Percentiles rank a stretch among this genome's conserved stretches.
These are phyloP conservation scores for Microcyclosporella mali DNA, from an alignment of 2,329 filamentous ascomycete genomes.

Conservation along the genomic window DNA sequence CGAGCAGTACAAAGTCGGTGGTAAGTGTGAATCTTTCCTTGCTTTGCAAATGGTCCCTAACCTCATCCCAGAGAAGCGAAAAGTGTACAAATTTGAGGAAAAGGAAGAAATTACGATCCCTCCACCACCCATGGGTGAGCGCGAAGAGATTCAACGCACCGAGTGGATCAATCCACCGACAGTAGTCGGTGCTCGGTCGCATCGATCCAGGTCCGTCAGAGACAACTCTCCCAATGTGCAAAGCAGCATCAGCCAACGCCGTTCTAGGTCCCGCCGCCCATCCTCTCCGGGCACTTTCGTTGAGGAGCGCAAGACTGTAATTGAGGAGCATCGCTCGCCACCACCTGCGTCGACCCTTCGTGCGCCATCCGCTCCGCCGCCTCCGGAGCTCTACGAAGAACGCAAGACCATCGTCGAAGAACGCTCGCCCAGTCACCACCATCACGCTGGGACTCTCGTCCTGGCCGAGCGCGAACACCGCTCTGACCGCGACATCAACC, in stretches of 20 bases:
- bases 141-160: conserved; percentile 31
- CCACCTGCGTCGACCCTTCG: conserved; percentile 14
- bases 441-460: conserved; percentile 16
- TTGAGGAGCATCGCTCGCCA: conserved; percentile 24
- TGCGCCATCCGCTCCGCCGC: conserved; percentile 16
- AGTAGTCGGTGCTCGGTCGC: conserved; percentile 19
- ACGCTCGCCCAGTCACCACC: conserved; percentile 18
- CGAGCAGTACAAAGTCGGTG: conserved; percentile 58
- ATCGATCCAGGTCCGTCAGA: conserved; percentile 19
- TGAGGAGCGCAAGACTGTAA: conserved; percentile 26
- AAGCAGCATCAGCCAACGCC: conserved; percentile 25
- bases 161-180: conserved; percentile 37
- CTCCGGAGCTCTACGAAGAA: conserved; percentile 28
- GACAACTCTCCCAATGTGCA: conserved; percentile 22
- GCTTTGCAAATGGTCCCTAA: conserved; percentile 11
- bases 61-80: conserved; percentile 29
- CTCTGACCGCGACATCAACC: conserved; percentile 59
- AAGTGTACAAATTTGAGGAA: conserved; percentile 32
- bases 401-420: conserved; percentile 28
- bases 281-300: conserved; percentile 22
- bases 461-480: conserved; percentile 15
- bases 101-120: conserved; percentile 17
- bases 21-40: conserved; percentile 27
- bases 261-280: conserved; percentile 18
- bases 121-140: conserved; percentile 24